These are phyloP conservation scores for Quercus parvula DNA, from an alignment of 306 rosid species.

Conservation along the genomic window DNA sequence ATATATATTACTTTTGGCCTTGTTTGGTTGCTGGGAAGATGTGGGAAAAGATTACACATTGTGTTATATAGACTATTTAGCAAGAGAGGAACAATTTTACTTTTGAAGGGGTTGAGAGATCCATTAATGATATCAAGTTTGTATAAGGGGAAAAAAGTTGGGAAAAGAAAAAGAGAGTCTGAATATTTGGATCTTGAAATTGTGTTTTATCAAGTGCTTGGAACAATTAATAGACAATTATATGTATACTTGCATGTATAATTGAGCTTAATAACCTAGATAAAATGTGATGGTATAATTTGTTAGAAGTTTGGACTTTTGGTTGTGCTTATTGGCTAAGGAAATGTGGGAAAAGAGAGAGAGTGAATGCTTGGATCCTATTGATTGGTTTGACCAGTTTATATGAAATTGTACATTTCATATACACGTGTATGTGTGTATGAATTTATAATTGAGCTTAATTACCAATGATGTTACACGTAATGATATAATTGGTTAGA, in stretches of 20 bases:
- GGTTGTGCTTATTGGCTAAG: not conserved
- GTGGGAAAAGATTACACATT: not conserved
- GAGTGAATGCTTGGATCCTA: not conserved
- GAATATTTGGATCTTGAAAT: no score
- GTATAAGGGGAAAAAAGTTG: no score
- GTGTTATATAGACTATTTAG: no score
- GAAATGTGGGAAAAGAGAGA: not conserved
- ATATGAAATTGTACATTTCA: not conserved
- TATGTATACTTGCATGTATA: no score
- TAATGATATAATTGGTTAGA: not conserved
- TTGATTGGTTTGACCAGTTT: not conserved
- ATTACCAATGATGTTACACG: not conserved
- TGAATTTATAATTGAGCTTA: not conserved
- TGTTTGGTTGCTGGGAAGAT: conserved; percentile 1
- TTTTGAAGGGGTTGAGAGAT: no score
- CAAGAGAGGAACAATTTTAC: no score
- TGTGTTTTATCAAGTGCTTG: no score
- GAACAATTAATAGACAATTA: no score
- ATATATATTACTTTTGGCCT: not conserved
- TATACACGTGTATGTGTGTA: not conserved
- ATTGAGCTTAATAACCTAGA: no score
- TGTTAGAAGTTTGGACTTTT: not conserved
- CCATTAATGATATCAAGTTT: no score
- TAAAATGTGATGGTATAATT: no score
- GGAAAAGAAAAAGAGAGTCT: no score